These are phyloP conservation scores for Psophocarpus tetragonolobus DNA, from an alignment of 306 rosid species.

Conservation along the genomic window DNA sequence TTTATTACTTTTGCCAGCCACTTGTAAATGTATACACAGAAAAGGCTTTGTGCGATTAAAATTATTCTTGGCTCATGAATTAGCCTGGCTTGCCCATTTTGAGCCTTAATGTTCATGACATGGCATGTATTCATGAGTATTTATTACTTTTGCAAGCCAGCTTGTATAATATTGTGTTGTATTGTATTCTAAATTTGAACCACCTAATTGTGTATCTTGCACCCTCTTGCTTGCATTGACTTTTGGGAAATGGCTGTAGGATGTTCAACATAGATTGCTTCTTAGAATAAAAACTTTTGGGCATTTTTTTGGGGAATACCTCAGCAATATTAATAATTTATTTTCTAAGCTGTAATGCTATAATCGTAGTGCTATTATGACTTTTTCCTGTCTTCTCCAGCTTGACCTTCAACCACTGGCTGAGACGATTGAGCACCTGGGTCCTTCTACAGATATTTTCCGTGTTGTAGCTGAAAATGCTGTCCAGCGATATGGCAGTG, in stretches of 20 bases:
- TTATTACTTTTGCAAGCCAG: background rate
- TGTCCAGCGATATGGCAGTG: conserved; percentile 50
- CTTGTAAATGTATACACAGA: background rate
- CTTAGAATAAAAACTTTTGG: background rate
- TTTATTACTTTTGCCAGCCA: background rate
- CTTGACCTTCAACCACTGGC: conserved; percentile 57
- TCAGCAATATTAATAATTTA: background rate
- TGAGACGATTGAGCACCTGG: conserved; percentile 54
- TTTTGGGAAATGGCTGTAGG: background rate
- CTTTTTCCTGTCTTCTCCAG: conserved; percentile 41
- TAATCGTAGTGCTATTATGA: conserved; percentile 1
- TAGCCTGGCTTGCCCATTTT: background rate
- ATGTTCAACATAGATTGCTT: background rate
- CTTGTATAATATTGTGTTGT: no score
- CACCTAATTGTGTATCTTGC: background rate
- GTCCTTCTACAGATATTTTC: conserved; percentile 64
- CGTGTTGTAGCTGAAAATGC: conserved; percentile 75
- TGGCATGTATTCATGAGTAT: background rate
- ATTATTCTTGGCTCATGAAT: background rate
- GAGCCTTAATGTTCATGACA: conserved; percentile 1
- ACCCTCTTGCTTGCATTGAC: background rate
- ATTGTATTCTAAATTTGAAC: background rate
- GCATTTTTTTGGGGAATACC: background rate
- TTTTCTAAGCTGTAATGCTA: conserved; percentile 5
- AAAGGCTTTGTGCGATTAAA: background rate